These are phyloP conservation scores for Scenedesmus sp. DNA, from an alignment of 163 green algal species.

Conservation along the genomic window DNA sequence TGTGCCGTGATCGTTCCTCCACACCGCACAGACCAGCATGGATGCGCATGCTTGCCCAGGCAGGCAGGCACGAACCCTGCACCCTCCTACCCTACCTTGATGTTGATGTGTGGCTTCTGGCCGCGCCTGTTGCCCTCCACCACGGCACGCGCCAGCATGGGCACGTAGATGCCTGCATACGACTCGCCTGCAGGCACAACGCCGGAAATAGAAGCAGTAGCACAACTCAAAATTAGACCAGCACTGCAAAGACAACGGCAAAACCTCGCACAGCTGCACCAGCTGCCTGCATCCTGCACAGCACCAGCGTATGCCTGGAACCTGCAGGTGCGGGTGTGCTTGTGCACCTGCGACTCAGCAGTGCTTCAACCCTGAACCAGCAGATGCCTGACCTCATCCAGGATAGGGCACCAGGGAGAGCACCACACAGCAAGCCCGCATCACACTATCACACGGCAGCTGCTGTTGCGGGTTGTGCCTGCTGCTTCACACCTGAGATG, in stretches of 20 bases:
- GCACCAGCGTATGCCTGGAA: neutral
- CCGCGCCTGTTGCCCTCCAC: conserved; percentile 72
- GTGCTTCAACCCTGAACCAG: too few relatives aligned
- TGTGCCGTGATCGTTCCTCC: too few relatives aligned
- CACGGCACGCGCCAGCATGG: conserved; percentile 72
- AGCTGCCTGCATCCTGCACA: neutral
- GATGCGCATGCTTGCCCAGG: too few relatives aligned
- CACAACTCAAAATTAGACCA: neutral
- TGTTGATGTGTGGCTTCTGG: conserved; percentile 68
- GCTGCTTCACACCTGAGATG: conserved; percentile 58
- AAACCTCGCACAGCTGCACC: neutral
- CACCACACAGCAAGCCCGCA: too few relatives aligned
- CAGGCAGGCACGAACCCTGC: too few relatives aligned
- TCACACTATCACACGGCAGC: too few relatives aligned
- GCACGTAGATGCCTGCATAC: conserved; percentile 84
- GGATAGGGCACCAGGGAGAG: too few relatives aligned
- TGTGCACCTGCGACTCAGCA: too few relatives aligned
- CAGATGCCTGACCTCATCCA: too few relatives aligned
- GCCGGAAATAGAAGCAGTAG: neutral
- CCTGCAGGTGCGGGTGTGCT: too few relatives aligned
- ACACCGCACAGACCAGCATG: too few relatives aligned
- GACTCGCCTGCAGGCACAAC: conserved; percentile 64
- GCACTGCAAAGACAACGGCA: neutral
- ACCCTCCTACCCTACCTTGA: conserved; percentile 60
- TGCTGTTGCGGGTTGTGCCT: too few relatives aligned